Evolutionary conservation across 257 asterid genomes (phyloP).

Genomic region (Forsythia viridissima): DNA sequence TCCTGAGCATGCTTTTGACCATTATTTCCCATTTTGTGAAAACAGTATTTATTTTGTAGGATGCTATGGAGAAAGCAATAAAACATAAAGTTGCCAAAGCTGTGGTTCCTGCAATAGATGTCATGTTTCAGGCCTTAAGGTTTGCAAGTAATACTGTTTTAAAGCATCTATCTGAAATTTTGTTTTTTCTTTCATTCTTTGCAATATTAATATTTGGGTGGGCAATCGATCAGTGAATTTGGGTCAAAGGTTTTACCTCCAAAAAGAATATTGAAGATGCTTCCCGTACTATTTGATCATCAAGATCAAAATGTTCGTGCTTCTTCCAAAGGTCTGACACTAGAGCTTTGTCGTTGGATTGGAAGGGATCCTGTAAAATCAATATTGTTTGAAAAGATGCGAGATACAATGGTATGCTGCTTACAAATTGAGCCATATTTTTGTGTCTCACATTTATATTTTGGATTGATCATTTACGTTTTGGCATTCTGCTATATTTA

Average conservation of each 20-base stretch:
- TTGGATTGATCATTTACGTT: conserved; percentile 5
- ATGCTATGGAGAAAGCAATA: conserved; percentile 99
- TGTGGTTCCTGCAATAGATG: conserved; percentile 99
- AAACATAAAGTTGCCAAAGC: conserved; percentile 97
- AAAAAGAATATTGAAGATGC: conserved; percentile 97
- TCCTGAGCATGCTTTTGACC: too few species aligned
- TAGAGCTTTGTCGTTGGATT: conserved; percentile 99
- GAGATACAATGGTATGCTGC: conserved; percentile 90
- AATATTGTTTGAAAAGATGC: conserved; percentile 94
- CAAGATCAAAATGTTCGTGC: conserved; percentile 99
- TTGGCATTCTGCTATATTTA: conserved; percentile 21
- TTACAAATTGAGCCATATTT: conserved; percentile 14
- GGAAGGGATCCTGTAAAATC: conserved; percentile 98
- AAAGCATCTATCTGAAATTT: background rate
- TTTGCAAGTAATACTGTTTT: conserved; percentile 32
- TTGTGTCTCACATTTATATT: background rate
- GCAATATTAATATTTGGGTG: conserved; percentile 29
- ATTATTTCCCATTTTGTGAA: too few species aligned
- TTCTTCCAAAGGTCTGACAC: conserved; percentile 90
- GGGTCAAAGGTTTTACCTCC: conserved; percentile 94
- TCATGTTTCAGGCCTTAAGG: conserved; percentile 99
- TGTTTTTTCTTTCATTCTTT: conserved; percentile 17
- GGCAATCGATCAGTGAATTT: conserved; percentile 71
- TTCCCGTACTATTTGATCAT: conserved; percentile 98
- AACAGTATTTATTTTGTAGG: conserved; percentile 43